Evolutionary conservation across 768 basidiomycete genomes (phyloP).

Genomic region (Wakefieldia striispora): DNA sequence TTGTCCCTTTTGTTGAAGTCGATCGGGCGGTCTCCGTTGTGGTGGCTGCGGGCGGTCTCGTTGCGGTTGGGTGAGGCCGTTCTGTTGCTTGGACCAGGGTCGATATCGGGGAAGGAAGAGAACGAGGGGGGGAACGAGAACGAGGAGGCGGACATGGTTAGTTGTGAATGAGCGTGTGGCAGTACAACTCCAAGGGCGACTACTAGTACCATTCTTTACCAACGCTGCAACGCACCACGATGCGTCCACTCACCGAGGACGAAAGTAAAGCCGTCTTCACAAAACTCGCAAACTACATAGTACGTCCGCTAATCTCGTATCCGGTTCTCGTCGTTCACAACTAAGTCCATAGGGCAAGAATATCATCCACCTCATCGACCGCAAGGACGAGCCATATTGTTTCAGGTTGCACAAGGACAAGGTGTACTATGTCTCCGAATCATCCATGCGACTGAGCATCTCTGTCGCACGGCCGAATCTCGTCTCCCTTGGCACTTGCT

Average conservation of each 20-base stretch:
- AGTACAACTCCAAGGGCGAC: background rate
- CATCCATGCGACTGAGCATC: slow-evolving; percentile 89
- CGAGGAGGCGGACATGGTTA: slow-evolving; percentile 50
- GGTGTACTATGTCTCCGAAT: slow-evolving; percentile 95
- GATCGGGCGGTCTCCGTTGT: slow-evolving; percentile 11
- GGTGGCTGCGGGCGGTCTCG: slow-evolving; percentile 12
- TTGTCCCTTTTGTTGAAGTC: slow-evolving; percentile 21
- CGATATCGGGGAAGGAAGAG: slow-evolving; percentile 66
- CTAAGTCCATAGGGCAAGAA: slow-evolving; percentile 76
- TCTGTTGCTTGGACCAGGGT: slow-evolving; percentile 40
- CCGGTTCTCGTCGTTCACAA: background rate
- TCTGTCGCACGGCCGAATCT: slow-evolving; percentile 92
- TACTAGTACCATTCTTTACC: background rate
- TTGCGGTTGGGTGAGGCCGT: slow-evolving; percentile 15
- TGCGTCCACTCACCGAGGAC: slow-evolving; percentile 96
- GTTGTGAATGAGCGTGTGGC: slow-evolving; percentile 5
- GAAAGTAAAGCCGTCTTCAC: slow-evolving; percentile 96
- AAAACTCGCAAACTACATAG: slow-evolving; percentile 97
- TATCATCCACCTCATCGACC: slow-evolving; percentile 90
- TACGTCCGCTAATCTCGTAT: slow-evolving; percentile 35
- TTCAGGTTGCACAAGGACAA: slow-evolving; percentile 93
- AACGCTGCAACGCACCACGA: slow-evolving; percentile 41
- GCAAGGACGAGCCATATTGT: slow-evolving; percentile 92
- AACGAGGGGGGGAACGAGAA: slow-evolving; percentile 68
- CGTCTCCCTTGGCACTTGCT: slow-evolving; percentile 90